Base-by-base conservation (phyloP, 2,329 filamentous ascomycete genomes). In the Fusarium sp. region DNA sequence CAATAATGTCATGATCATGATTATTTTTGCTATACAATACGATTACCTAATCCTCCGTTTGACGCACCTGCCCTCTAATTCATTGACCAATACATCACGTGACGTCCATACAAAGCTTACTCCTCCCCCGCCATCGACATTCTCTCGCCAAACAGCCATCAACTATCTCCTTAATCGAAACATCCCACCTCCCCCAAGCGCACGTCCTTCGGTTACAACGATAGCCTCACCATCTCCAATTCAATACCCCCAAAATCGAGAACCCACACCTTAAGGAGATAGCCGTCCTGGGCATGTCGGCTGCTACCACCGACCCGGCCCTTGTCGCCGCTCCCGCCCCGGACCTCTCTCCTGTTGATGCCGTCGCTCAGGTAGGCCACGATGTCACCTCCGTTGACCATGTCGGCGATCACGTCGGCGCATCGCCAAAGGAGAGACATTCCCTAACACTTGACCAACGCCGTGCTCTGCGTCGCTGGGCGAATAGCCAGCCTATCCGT, bases 391-490 rank as follows among this genome's bases (percentile, higher is more conserved):
- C 62, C 8, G 63, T 75, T 61, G 70, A 63, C 25, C 61, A 69
- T 23, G 56, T 59, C 23, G 57, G 54, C 13, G 70, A 63, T 35
- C 59, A 69, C 32, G 56, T 62, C n/a, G 54, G 54, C 18, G 52
- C 66, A 33, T 63, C 76, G 6, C 70, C 80, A 23, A 84, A 82
- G 68, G 88, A 90, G 80, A 88, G 89, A 15, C 87, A 90, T 74
- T 90, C 88, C 3, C 81, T 91, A 60, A 90, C 89, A 28, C 88
- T 91, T 66, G 88, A 91, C 77, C 89, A 91, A 79, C 88, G 89
- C 38, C 88, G 89, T 71, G 88, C 88, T 32, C 83, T 91, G 58
- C 87, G 89, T 30, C 85, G 87, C 71, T 91, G 89, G 89, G 89
- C 88, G 30, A 88, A 88, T 74, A 83, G 83, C 44, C 89, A 90